Conservation (phyloP, 2,329 filamentous ascomycete genomes). For the Phoma sp. region DNA sequence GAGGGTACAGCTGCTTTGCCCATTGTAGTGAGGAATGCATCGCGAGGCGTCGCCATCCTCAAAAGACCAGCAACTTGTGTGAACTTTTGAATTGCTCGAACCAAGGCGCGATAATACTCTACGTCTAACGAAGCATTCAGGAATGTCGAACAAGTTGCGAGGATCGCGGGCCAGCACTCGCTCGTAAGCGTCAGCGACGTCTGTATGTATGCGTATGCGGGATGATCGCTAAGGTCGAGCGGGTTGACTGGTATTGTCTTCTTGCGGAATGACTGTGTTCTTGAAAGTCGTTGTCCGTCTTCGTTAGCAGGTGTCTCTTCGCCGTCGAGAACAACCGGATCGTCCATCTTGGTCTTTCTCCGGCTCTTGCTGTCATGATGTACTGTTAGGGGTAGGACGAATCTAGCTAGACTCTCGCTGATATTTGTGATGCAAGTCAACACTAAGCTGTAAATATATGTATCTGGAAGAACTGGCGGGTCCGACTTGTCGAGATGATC, state of each 20-base stretch:
- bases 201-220: conserved; percentile 72
- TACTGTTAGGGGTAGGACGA: conserved; percentile 88
- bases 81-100: conserved; percentile 92
- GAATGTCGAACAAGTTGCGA: conserved; percentile 95
- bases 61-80: conserved; percentile 92
- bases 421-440: conserved; percentile 88
- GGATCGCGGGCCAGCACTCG: conserved; percentile 91
- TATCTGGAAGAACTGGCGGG: conserved; percentile 81
- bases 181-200: conserved; percentile 84
- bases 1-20: conserved; percentile 92
- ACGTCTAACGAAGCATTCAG: conserved; percentile 89
- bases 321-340: conserved; percentile 27
- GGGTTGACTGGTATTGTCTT: conserved; percentile 86
- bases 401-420: conserved; percentile 91
- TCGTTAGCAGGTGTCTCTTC: conserved; percentile 34
- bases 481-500: conserved; percentile 95
- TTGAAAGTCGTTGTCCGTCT: conserved; percentile 54
- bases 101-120: conserved; percentile 90
- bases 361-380: conserved; percentile 66
- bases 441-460: conserved; percentile 90
- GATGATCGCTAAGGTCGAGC: conserved; percentile 74
- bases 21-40: conserved; percentile 92
- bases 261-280: conserved; percentile 72
- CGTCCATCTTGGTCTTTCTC: conserved; percentile 51
- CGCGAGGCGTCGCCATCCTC: conserved; percentile 81